Conservation (phyloP, 1,284 basidiomycete species). For the Cryptococcus hybrid region DNA sequence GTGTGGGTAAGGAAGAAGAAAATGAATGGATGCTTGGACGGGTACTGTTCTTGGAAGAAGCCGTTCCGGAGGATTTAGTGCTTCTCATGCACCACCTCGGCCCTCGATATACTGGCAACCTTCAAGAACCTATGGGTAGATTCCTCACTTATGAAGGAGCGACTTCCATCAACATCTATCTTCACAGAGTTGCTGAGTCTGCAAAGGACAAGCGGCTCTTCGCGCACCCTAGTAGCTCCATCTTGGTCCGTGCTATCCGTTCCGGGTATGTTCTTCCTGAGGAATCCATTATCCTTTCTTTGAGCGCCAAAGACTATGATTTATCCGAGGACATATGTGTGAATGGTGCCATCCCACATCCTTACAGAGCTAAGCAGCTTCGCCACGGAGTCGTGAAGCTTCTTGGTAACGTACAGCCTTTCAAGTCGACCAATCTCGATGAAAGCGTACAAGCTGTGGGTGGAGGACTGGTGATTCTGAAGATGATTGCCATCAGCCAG, state of each 20-base stretch:
- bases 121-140: constrained; percentile 47
- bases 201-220: constrained; percentile 33
- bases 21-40: constrained; percentile 48
- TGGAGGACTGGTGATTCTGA: constrained; percentile 71
- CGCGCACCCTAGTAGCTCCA: constrained; percentile 28
- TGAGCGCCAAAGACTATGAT: constrained; percentile 38
- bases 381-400: constrained; percentile 42
- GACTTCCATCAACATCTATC: constrained; percentile 48
- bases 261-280: constrained; percentile 43
- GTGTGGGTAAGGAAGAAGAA: constrained; percentile 33
- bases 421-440: constrained; percentile 66
- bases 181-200: constrained; percentile 35
- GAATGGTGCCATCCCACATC: constrained; percentile 42
- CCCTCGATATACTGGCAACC: constrained; percentile 47
- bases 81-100: constrained; percentile 48
- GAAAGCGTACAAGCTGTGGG: constrained; percentile 78
- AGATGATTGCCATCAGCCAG: constrained; percentile 74
- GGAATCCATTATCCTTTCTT: constrained; percentile 42
- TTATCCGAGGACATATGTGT: constrained; percentile 16
- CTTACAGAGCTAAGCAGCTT: constrained; percentile 29
- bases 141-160: constrained; percentile 51
- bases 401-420: constrained; percentile 62
- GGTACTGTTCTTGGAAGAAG: constrained; percentile 41
- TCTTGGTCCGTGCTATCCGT: constrained; percentile 47
- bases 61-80: constrained; percentile 45